Conservation (phyloP, 352 stramenopile genomes). For the Phytophthora fragariae region DNA sequence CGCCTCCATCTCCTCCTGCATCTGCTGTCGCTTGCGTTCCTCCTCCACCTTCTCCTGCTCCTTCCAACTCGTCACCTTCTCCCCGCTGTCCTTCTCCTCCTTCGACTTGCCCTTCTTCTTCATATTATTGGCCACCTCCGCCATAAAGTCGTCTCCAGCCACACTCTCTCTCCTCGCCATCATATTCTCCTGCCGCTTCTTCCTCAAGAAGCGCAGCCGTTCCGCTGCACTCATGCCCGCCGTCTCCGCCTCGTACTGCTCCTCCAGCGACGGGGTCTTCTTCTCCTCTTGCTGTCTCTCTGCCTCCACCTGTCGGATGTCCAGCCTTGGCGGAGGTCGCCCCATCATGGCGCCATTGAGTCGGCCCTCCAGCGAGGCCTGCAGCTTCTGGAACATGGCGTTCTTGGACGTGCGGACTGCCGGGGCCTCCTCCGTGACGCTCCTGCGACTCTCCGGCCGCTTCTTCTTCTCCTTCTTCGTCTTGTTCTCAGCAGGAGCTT, state of each 20-base stretch:
- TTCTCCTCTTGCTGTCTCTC: conserved; percentile 4
- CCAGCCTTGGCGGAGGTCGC: conserved; percentile 41
- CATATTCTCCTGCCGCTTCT: conserved; percentile 68
- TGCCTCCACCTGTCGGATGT: conserved; percentile 28
- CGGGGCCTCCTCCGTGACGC: background rate
- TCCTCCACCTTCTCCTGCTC: conserved; percentile 43
- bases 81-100: conserved; percentile 13
- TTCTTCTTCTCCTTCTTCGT: conserved; percentile 17
- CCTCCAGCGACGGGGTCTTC: conserved; percentile 33
- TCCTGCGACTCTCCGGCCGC: conserved; percentile 1
- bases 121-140: conserved; percentile 73
- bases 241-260: conserved; percentile 67
- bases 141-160: conserved; percentile 69
- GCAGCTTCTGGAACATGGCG: conserved; percentile 56
- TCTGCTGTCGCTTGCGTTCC: conserved; percentile 46
- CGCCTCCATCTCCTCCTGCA: conserved; percentile 38
- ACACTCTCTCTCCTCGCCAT: conserved; percentile 57
- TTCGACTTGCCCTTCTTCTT: conserved; percentile 63
- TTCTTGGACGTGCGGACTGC: conserved; percentile 29
- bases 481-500: background rate
- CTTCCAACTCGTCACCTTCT: conserved; percentile 39
- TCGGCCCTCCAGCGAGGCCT: conserved; percentile 61
- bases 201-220: conserved; percentile 65
- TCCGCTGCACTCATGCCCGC: conserved; percentile 68
- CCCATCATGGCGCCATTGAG: conserved; percentile 37